These are phyloP conservation scores for Phytophthora vignae DNA, from an alignment of 352 stramenopile species.

Conservation along the genomic window DNA sequence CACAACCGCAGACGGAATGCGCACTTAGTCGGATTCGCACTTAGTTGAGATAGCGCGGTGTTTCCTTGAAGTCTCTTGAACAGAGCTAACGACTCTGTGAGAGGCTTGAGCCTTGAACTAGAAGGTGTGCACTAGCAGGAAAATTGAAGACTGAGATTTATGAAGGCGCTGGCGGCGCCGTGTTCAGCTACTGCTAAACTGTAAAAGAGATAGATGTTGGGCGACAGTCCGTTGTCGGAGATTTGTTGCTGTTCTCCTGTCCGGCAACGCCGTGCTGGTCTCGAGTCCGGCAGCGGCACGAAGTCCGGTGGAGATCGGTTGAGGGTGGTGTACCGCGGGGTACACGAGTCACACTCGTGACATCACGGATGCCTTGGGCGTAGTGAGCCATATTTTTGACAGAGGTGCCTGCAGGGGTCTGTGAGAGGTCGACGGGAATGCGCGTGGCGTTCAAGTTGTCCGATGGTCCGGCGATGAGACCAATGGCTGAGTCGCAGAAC, in stretches of 20 bases:
- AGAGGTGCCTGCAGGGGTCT: constrained; percentile 58
- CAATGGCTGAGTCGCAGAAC: constrained; percentile 51
- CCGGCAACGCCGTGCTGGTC: too few relatives aligned
- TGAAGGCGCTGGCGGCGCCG: too few relatives aligned
- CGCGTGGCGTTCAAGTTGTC: constrained; percentile 54
- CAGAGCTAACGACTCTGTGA: neutral
- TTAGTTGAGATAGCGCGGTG: neutral
- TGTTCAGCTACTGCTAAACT: too few relatives aligned
- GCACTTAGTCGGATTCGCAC: neutral
- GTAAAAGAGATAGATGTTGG: too few relatives aligned
- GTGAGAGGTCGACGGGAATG: constrained; percentile 60
- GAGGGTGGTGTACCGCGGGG: too few relatives aligned
- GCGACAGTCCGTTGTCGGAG: too few relatives aligned
- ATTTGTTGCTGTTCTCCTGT: too few relatives aligned
- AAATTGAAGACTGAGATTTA: too few relatives aligned
- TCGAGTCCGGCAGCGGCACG: too few relatives aligned
- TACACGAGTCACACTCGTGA: neutral
- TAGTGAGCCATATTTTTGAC: constrained; percentile 65
- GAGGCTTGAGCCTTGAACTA: too few relatives aligned
- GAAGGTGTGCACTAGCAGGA: too few relatives aligned
- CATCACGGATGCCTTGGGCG: neutral
- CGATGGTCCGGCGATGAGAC: constrained; percentile 45
- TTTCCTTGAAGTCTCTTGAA: neutral
- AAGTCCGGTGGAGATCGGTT: too few relatives aligned
- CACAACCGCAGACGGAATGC: neutral